These are phyloP conservation scores for Suillus fuscotomentosus DNA, from an alignment of 768 basidiomycete species.

Conservation along the genomic window DNA sequence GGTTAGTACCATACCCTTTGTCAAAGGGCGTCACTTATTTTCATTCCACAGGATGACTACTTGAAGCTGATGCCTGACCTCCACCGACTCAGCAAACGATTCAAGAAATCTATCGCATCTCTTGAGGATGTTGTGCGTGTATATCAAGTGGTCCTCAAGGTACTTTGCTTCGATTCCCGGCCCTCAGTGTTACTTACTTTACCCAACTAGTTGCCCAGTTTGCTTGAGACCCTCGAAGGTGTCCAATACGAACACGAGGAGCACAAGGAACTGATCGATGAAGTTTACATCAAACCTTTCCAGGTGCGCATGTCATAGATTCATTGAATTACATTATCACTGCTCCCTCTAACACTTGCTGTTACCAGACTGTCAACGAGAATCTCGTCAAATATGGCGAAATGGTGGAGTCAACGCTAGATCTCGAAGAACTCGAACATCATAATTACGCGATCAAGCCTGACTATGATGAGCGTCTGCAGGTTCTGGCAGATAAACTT, in stretches of 20 bases:
- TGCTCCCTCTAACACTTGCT: not conserved
- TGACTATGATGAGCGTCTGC: slow-evolving; percentile 79
- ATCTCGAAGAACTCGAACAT: slow-evolving; percentile 78
- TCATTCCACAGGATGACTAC: slow-evolving; percentile 66
- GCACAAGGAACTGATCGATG: slow-evolving; percentile 56
- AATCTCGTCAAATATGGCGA: slow-evolving; percentile 79
- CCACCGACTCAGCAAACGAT: slow-evolving; percentile 86
- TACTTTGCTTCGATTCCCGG: slow-evolving; percentile 23
- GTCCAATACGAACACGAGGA: slow-evolving; percentile 46
- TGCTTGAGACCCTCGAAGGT: slow-evolving; percentile 63
- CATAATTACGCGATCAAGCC: slow-evolving; percentile 93
- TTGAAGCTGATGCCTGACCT: slow-evolving; percentile 93
- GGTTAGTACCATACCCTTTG: slow-evolving; percentile 38
- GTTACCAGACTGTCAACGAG: slow-evolving; percentile 52
- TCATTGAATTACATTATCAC: not conserved
- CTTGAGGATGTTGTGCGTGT: slow-evolving; percentile 95
- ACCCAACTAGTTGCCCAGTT: slow-evolving; percentile 62
- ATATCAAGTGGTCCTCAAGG: slow-evolving; percentile 90
- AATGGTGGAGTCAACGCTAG: slow-evolving; percentile 96
- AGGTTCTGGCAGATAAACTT: slow-evolving; percentile 67
- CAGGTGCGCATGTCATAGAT: slow-evolving; percentile 41
- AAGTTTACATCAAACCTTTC: slow-evolving; percentile 62
- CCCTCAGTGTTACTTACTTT: not conserved
- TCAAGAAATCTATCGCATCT: slow-evolving; percentile 79
- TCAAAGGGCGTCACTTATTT: not conserved